Evolutionary conservation across 2,329 filamentous ascomycete species (phyloP).

Genomic region (Pyricularia sp.): DNA sequence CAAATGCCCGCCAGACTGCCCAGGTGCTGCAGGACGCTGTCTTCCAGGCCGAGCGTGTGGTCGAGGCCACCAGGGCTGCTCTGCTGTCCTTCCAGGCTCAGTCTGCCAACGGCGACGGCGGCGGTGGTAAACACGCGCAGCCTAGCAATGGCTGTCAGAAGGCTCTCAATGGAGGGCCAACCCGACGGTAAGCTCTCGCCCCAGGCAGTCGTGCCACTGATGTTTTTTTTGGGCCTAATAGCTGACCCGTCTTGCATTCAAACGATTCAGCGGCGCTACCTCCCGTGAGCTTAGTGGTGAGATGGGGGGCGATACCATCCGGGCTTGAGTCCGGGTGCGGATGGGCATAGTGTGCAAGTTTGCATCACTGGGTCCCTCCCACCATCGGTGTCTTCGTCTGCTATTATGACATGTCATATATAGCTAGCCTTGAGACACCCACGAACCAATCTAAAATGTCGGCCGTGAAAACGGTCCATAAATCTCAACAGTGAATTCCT

Average conservation of each 20-base stretch:
- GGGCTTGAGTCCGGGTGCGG: neutral
- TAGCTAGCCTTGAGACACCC: neutral
- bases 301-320: constrained; percentile 50
- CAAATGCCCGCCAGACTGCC: constrained; percentile 19
- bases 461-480: neutral
- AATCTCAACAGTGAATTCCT: neutral
- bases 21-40: constrained; percentile 32
- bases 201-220: neutral
- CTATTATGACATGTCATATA: neutral
- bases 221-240: neutral
- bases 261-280: constrained; percentile 30
- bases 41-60: constrained; percentile 34
- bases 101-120: constrained; percentile 8
- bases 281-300: constrained; percentile 49
- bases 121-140: constrained; percentile 2
- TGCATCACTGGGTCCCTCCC: neutral
- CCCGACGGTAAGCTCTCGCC: neutral
- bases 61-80: constrained; percentile 33
- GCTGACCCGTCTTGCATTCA: neutral
- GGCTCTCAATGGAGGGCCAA: neutral
- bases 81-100: constrained; percentile 26
- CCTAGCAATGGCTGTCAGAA: neutral
- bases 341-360: neutral
- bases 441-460: neutral
- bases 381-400: neutral